phyloP scores from a whole-genome alignment of 108 stramenopile species.

The Skeletonema marinoi region DNA sequence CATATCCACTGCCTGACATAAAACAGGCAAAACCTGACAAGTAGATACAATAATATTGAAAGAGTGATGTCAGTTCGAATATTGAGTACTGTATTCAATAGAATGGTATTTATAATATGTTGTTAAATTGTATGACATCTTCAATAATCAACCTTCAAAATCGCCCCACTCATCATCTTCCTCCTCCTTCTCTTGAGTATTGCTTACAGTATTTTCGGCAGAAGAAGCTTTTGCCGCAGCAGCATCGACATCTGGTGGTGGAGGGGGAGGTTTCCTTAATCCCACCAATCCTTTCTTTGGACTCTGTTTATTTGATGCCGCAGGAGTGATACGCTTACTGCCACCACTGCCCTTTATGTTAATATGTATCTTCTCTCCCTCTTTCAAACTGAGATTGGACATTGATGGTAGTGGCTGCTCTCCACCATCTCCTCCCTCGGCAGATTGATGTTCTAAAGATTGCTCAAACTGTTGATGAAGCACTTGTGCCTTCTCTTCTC shows the following conservation, averaged over 20 bases:
- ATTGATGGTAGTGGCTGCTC: constrained; percentile 15
- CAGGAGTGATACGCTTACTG: constrained; percentile 4
- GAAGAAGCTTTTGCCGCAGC: neutral
- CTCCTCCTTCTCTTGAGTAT: neutral
- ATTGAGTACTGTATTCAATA: no score
- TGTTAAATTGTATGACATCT: neutral
- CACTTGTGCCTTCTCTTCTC: constrained; percentile 51
- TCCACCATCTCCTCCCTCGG: constrained; percentile 2
- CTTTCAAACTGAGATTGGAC: constrained; percentile 59
- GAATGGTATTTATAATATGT: no score
- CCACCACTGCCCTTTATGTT: constrained; percentile 23
- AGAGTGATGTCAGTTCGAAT: no score
- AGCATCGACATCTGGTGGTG: constrained; percentile 1
- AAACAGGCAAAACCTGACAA: no score
- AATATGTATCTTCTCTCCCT: constrained; percentile 83
- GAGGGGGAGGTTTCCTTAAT: constrained; percentile 29
- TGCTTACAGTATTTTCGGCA: constrained; percentile 1
- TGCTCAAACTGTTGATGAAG: constrained; percentile 43
- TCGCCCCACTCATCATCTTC: constrained; percentile 42
- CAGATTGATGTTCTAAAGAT: constrained; percentile 7
- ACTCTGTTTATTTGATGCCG: neutral
- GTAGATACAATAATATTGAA: no score
- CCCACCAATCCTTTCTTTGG: constrained; percentile 15
- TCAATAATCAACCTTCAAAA: constrained; percentile 37
- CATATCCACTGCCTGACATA: no score